These are phyloP conservation scores for Ophiorrhiza pumila DNA, from an alignment of 257 asterid species.

Conservation along the genomic window DNA sequence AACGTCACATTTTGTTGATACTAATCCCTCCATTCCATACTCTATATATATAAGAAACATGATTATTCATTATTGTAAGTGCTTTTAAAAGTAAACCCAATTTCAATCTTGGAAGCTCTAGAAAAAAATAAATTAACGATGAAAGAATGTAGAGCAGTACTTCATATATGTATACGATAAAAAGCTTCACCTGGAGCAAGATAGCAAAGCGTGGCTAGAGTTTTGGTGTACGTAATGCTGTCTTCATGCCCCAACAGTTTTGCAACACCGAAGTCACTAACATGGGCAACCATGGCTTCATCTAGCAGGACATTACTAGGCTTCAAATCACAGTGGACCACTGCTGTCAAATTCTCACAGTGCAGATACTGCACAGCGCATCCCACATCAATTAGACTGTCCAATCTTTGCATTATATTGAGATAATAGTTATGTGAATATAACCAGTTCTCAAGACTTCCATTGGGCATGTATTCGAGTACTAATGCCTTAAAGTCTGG, in stretches of 20 bases:
- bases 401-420: background rate
- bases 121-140: background rate
- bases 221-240: background rate
- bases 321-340: slow-evolving; percentile 3
- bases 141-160: background rate
- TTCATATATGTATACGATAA: background rate
- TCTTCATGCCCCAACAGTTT: background rate
- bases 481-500: background rate
- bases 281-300: no score
- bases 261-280: slow-evolving; percentile 4
- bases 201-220: slow-evolving; percentile 1
- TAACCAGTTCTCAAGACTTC: slow-evolving; percentile 13
- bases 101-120: background rate
- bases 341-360: background rate
- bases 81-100: background rate
- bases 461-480: slow-evolving; percentile 7
- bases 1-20: background rate
- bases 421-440: background rate
- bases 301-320: no score
- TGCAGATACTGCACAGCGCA: slow-evolving; percentile 9
- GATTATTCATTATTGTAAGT: no score
- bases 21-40: no score
- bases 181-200: background rate
- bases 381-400: background rate
- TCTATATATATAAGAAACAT: no score